A percentile compares a stretch with the other conserved stretches of the same genome.
Conservation (phyloP, 192 early-diverging fungal species). For the Gigaspora rosea region DNA sequence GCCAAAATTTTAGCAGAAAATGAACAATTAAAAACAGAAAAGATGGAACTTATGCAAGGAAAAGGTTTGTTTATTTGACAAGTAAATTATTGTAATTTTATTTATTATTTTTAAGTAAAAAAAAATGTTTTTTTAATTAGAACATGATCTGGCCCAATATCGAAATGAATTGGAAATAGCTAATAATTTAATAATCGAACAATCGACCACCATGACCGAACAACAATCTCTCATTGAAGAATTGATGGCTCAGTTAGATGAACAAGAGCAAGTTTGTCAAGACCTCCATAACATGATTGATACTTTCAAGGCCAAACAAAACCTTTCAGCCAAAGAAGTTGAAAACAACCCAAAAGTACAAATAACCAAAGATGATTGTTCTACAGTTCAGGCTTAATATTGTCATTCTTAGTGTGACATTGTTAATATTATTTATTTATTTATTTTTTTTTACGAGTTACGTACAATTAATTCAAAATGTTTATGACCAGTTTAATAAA, state of each 20-base stretch:
- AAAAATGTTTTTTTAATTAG: neutral
- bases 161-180: neutral
- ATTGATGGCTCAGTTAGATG: neutral
- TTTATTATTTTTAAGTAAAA: neutral
- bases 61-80: conserved; percentile 19
- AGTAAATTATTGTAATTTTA: neutral
- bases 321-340: too few relatives aligned
- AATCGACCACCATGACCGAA: neutral
- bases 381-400: too few relatives aligned
- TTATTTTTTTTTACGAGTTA: too few relatives aligned
- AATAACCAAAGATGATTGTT: too few relatives aligned
- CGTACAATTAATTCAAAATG: too few relatives aligned
- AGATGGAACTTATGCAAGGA: neutral
- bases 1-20: neutral
- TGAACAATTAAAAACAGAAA: too few relatives aligned
- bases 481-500: too few relatives aligned
- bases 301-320: neutral
- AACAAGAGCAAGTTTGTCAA: neutral
- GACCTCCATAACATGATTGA: neutral
- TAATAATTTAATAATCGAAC: conserved; percentile 6
- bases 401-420: too few relatives aligned
- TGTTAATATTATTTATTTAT: too few relatives aligned
- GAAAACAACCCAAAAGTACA: too few relatives aligned
- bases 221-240: conserved; percentile 9
- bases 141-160: neutral